Base-by-base conservation (phyloP, 164 flowering plant genomes). In the Kalanchoe fedtschenkoi region DNA sequence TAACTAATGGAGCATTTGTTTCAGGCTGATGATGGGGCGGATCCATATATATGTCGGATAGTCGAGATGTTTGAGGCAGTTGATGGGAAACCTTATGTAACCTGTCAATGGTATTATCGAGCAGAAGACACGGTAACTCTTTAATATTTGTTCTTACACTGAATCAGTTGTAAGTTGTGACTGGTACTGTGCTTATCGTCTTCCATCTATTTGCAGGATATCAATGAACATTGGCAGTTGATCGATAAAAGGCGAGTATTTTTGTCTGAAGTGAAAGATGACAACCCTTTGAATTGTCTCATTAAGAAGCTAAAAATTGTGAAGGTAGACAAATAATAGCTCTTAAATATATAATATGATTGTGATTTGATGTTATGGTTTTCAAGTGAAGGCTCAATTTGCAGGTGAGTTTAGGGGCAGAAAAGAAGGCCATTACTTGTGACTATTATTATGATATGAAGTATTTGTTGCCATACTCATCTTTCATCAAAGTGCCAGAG, bases 401-500 rank as follows among this genome's bases (percentile, higher is more conserved):
- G 17, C 70, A 86, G 93, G 66, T 66, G 9, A 78, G 76, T 69
- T 42, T 58, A 5, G 72, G 61, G 0, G 67, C 69, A 14, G 80
- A 74, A 42, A 57, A 57, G 58, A 51, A 33, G n/a, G 6, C 44
- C 0, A 69, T 76, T 32, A 63, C 78, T 1, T 80, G 81, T 72
- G 86, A 88, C 38, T 83, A 68, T 39, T 91, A 81, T 32, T 88
- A 70, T 71, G 85, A 91, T 21, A 82, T 74, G 80, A 39, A 32
- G 16, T 88, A 85, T 19, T 60, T 76, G 1, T 1, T 77, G 9
- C 75, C 80, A 0, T 83, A 78, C 54, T 72, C 80, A 0, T 69
- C 91, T 0, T 83, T 83, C 56, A 39, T 62, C 1, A 73, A 66
- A 5, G 32, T 77, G 6, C 68, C 69, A 0, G 8, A 55, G 57